These are phyloP conservation scores for Mucor velutinosus DNA, from an alignment of 371 early-diverging fungal genomes.

Conservation along the genomic window DNA sequence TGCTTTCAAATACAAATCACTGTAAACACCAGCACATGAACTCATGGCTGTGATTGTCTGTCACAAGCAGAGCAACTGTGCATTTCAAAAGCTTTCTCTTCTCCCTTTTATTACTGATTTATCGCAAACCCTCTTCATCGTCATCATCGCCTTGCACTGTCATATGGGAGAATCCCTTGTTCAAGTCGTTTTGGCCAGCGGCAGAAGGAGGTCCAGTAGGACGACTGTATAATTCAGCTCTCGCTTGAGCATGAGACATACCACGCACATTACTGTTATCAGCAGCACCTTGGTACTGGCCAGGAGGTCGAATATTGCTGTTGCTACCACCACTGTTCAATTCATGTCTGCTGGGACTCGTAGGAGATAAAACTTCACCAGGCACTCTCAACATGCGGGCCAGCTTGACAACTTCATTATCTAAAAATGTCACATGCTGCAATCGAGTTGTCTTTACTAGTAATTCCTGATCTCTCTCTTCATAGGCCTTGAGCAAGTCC, in stretches of 20 bases:
- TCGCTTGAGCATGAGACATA: slow-evolving; percentile 37
- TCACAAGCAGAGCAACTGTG: too few relatives aligned
- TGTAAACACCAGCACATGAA: too few relatives aligned
- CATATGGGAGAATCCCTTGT: slow-evolving; percentile 12
- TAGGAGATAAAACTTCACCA: slow-evolving; percentile 42
- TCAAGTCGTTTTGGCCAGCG: background rate
- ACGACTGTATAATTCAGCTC: slow-evolving; percentile 25
- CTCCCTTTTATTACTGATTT: background rate
- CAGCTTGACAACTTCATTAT: slow-evolving; percentile 71
- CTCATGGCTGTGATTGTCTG: too few relatives aligned
- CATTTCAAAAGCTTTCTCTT: too few relatives aligned
- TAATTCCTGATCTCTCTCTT: slow-evolving; percentile 72
- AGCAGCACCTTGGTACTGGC: slow-evolving; percentile 13
- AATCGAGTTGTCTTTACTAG: slow-evolving; percentile 59
- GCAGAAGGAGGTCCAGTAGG: slow-evolving; percentile 3
- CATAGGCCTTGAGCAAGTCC: slow-evolving; percentile 72
- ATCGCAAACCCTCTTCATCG: slow-evolving; percentile 19
- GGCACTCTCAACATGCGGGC: slow-evolving; percentile 59
- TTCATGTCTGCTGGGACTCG: slow-evolving; percentile 11
- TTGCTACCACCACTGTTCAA: background rate
- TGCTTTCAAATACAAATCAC: too few relatives aligned
- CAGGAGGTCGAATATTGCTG: background rate
- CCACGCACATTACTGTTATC: slow-evolving; percentile 9
- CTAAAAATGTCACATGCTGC: slow-evolving; percentile 69
- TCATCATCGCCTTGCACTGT: slow-evolving; percentile 2